phyloP scores from a whole-genome alignment of 2,329 filamentous ascomycete genomes.

The Xylariales sp. region DNA sequence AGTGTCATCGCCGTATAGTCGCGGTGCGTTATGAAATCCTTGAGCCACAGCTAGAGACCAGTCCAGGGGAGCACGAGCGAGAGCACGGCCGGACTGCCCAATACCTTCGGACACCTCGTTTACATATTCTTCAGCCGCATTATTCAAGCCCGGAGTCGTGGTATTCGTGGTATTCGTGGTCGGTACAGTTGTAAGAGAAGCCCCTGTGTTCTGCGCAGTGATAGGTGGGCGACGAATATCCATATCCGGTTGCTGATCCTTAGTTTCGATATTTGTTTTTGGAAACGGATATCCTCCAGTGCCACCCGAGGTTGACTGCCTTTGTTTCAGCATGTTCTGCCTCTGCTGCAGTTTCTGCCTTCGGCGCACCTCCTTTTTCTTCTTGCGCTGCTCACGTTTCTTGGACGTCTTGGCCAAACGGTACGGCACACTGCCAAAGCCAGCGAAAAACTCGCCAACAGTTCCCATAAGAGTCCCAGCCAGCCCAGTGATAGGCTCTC shows the following conservation, averaged over 20 bases:
- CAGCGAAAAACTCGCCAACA: constrained; percentile 54
- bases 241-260: constrained; percentile 2
- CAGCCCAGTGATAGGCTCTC: constrained; percentile 66
- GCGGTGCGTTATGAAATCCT: constrained; percentile 67
- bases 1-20: constrained; percentile 66
- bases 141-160: constrained; percentile 19
- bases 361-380: constrained; percentile 32
- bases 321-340: constrained; percentile 12
- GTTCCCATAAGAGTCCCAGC: constrained; percentile 58
- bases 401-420: constrained; percentile 54
- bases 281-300: constrained; percentile 15
- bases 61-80: constrained; percentile 56
- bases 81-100: constrained; percentile 43
- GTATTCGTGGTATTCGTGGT: constrained; percentile 21
- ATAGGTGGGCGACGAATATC: constrained; percentile 2
- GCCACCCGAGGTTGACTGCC: constrained; percentile 6
- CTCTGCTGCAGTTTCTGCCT: constrained; percentile 16
- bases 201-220: constrained; percentile 6
- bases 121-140: constrained; percentile 36
- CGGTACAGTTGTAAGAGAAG: constrained; percentile 16
- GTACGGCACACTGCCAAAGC: constrained; percentile 60
- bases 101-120: constrained; percentile 49
- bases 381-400: constrained; percentile 46
- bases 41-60: constrained; percentile 59
- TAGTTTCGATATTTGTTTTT: constrained; percentile 4